These are phyloP conservation scores for Lasiodiplodia citricola DNA, from an alignment of 2,329 filamentous ascomycete species.

Conservation along the genomic window DNA sequence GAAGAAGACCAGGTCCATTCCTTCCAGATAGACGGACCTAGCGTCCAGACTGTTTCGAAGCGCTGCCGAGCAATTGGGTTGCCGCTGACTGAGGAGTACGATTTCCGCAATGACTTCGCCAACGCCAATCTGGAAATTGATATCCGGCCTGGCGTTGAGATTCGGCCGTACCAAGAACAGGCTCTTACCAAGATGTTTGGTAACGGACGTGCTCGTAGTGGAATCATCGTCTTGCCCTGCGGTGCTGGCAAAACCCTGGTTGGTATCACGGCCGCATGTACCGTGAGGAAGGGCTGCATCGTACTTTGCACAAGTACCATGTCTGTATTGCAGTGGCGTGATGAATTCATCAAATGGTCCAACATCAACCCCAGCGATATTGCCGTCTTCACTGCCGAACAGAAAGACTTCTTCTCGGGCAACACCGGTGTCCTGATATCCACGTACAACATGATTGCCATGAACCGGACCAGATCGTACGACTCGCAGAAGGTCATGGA, in stretches of 20 bases:
- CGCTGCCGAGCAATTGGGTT: slow-evolving; percentile 85
- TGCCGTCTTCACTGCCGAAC: slow-evolving; percentile 91
- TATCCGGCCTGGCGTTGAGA: slow-evolving; percentile 84
- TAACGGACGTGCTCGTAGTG: slow-evolving; percentile 94
- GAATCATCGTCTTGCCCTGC: slow-evolving; percentile 95
- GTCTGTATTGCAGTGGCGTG: slow-evolving; percentile 96
- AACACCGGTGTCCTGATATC: slow-evolving; percentile 96
- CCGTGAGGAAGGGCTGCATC: slow-evolving; percentile 94
- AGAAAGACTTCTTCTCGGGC: slow-evolving; percentile 82
- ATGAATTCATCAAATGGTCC: slow-evolving; percentile 99
- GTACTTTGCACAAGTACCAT: slow-evolving; percentile 96
- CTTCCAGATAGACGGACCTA: slow-evolving; percentile 84
- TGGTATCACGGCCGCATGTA: slow-evolving; percentile 97
- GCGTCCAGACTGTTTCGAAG: slow-evolving; percentile 86
- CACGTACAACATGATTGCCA: slow-evolving; percentile 99
- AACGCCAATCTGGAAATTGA: slow-evolving; percentile 96
- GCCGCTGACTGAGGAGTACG: slow-evolving; percentile 94
- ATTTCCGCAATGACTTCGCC: slow-evolving; percentile 87
- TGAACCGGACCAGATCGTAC: slow-evolving; percentile 83
- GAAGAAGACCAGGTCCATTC: slow-evolving; percentile 87
- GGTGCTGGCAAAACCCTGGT: slow-evolving; percentile 97
- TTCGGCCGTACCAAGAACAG: slow-evolving; percentile 95
- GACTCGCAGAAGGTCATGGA: slow-evolving; percentile 98
- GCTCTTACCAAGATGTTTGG: slow-evolving; percentile 99
- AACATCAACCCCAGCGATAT: slow-evolving; percentile 95